Base-by-base conservation (phyloP, 1,139 yeast species). In the Tardiomyces depauwii region DNA sequence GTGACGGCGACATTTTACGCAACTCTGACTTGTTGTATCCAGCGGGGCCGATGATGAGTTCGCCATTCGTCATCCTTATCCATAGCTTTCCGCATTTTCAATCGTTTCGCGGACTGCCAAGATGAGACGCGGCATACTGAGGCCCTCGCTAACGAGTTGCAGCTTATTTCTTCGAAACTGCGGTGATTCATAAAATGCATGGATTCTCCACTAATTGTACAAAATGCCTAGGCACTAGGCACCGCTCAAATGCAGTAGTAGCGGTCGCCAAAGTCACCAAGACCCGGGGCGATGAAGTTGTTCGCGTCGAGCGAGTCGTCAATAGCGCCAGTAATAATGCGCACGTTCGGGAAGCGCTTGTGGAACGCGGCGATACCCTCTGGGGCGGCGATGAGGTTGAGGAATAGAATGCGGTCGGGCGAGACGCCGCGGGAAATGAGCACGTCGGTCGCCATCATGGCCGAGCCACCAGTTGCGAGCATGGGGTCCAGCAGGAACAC, bases 381-480 rank as follows among this genome's bases (percentile, higher is more conserved):
- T 47, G 96, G 96, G 42, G 95, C 83, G 36, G 97, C 93, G 60
- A 91, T 78, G 60, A 91, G 76, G 66, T 91, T 91, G 64, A 91
- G 72, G 63, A 91, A 91, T 62, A 86, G 74, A 55, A 91, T 91
- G 60, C 94, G 77, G 53, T 88, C 89, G 61, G 81, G 82, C 50
- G 79, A 79, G 42, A 89, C 97, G 43, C 97, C 97, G 58, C 93
- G 77, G 46, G 80, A 74, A 51, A 84, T 73, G 56, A 91, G 72
- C 16, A 91, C 97, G 51, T 91, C 95, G 23, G 89, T 87, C 3
- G 97, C 98, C 91, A 89, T 85, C 69, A 86, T 79, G 13, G 97
- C 98, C 52, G 95, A 84, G 45, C 98, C 98, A 51, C 98, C 98
- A 19, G 98, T 91, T 39, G 98, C 98, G 61, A 91, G 75, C 95